Percentiles rank a stretch among this genome's conserved stretches.
These are phyloP conservation scores for Gypsophila paniculata DNA, from an alignment of 179 eudicot genomes.

Conservation along the genomic window DNA sequence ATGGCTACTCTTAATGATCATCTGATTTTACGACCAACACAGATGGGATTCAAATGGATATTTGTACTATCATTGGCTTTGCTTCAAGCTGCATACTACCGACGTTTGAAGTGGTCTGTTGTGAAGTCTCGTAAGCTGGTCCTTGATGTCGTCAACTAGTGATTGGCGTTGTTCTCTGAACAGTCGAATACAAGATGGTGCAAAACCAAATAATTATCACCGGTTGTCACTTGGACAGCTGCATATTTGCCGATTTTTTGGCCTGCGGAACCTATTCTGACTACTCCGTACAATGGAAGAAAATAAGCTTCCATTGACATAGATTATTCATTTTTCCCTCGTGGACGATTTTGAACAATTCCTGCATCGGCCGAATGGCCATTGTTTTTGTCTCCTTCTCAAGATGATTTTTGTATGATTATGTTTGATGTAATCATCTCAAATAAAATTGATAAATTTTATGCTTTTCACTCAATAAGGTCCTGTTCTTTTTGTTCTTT, in stretches of 20 bases:
- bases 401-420: not conserved
- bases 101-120: constrained; percentile 84
- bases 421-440: not conserved
- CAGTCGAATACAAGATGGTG: constrained; percentile 15
- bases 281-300: constrained; percentile 25
- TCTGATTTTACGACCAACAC: constrained; percentile 19
- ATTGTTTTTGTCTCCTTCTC: not conserved
- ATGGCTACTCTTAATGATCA: not conserved
- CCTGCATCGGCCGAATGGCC: constrained; percentile 27
- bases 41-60: constrained; percentile 96
- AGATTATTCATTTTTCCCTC: constrained; percentile 21
- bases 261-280: constrained; percentile 21
- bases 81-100: constrained; percentile 75
- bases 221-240: constrained; percentile 22
- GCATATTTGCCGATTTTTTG: constrained; percentile 19
- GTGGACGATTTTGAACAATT: constrained; percentile 23
- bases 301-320: constrained; percentile 29
- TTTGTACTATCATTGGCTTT: constrained; percentile 74
- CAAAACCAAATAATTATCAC: constrained; percentile 24
- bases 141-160: constrained; percentile 70
- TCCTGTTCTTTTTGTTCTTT: too few species aligned
- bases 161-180: not conserved
- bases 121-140: constrained; percentile 74
- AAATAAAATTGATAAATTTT: constrained; percentile 10
- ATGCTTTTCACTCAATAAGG: not conserved